These are phyloP conservation scores for Fusarium nodosum DNA, from an alignment of 2,329 filamentous ascomycete genomes.

Conservation along the genomic window DNA sequence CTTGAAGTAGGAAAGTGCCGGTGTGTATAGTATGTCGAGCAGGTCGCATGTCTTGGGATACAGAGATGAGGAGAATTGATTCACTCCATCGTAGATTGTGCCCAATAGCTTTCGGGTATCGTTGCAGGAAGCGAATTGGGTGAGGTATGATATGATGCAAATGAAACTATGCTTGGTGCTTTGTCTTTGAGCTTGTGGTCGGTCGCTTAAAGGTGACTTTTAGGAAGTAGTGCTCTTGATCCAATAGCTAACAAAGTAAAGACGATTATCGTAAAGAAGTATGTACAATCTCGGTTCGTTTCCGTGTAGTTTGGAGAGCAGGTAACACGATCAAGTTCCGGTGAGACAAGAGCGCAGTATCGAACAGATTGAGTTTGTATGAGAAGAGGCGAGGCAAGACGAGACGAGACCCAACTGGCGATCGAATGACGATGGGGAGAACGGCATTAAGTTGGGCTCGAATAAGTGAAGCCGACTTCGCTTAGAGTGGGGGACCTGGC, in stretches of 20 bases:
- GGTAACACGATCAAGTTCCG: background rate
- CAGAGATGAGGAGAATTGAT: constrained; percentile 25
- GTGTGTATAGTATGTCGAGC: constrained; percentile 27
- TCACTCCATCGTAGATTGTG: constrained; percentile 39
- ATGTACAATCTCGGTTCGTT: constrained; percentile 19
- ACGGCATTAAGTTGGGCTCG: constrained; percentile 12
- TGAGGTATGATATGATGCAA: constrained; percentile 29
- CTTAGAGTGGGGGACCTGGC: constrained; percentile 10
- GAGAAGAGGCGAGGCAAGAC: background rate
- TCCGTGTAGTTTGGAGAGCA: background rate
- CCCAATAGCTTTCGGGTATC: constrained; percentile 13
- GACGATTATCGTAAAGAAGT: constrained; percentile 15
- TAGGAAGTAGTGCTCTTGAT: constrained; percentile 6
- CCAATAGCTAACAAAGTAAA: constrained; percentile 9
- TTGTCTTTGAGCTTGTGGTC: constrained; percentile 21
- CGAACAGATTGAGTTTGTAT: background rate
- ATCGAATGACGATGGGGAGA: background rate
- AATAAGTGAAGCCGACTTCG: constrained; percentile 10
- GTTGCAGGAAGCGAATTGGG: constrained; percentile 34
- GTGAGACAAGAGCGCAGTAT: background rate
- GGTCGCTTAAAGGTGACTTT: constrained; percentile 5
- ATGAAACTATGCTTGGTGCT: constrained; percentile 19
- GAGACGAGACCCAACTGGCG: background rate
- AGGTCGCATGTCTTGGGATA: constrained; percentile 25
- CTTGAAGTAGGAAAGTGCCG: background rate